Percentiles rank a stretch among this genome's conserved stretches.
Evolutionary conservation across 2,329 filamentous ascomycete genomes (phyloP).

Genomic region (Furcasterigmium sp.): DNA sequence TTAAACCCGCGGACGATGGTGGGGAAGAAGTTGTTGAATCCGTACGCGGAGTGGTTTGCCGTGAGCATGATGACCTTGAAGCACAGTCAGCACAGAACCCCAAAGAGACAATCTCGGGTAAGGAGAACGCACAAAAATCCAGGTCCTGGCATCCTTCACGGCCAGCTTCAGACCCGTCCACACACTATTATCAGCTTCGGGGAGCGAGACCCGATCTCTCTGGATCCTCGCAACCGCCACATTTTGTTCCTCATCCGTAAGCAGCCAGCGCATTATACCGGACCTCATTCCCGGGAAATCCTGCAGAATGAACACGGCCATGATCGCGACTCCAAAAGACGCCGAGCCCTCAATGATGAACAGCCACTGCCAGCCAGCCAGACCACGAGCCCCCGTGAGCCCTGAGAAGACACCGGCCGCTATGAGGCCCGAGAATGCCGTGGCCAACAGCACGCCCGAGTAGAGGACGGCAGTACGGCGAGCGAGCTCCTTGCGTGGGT

Average conservation of each 20-base stretch:
- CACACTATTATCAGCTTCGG: slow-evolving; percentile 4
- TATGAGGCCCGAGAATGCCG: slow-evolving; percentile 7
- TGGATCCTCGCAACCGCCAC: slow-evolving; percentile 6
- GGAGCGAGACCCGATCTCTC: slow-evolving; percentile 7
- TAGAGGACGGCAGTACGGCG: slow-evolving; percentile 9
- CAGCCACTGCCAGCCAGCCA: slow-evolving; percentile 9
- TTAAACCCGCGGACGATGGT: slow-evolving; percentile 10
- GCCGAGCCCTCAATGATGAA: slow-evolving; percentile 20
- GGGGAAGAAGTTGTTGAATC: slow-evolving; percentile 15
- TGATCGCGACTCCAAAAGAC: slow-evolving; percentile 30
- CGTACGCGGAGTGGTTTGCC: slow-evolving; percentile 6
- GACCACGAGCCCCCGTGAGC: slow-evolving; percentile 5
- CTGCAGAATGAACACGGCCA: slow-evolving; percentile 30
- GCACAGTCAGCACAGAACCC: too few relatives aligned
- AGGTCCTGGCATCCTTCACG: slow-evolving; percentile 20
- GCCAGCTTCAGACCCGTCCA: slow-evolving; percentile 8
- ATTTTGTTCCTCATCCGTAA: slow-evolving; percentile 6
- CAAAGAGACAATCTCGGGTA: slow-evolving; percentile 35
- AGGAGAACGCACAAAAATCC: slow-evolving; percentile 16
- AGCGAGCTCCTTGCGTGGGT: slow-evolving; percentile 11
- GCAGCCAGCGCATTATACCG: slow-evolving; percentile 2
- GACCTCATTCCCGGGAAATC: slow-evolving; percentile 13
- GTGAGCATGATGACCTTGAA: not conserved
- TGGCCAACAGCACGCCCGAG: slow-evolving; percentile 10
- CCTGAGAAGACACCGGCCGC: slow-evolving; percentile 5